A percentile compares a stretch with the other conserved stretches of the same genome.
phyloP scores from a whole-genome alignment of 345 rosid genomes.

The Crucihimalaya himalaica region DNA sequence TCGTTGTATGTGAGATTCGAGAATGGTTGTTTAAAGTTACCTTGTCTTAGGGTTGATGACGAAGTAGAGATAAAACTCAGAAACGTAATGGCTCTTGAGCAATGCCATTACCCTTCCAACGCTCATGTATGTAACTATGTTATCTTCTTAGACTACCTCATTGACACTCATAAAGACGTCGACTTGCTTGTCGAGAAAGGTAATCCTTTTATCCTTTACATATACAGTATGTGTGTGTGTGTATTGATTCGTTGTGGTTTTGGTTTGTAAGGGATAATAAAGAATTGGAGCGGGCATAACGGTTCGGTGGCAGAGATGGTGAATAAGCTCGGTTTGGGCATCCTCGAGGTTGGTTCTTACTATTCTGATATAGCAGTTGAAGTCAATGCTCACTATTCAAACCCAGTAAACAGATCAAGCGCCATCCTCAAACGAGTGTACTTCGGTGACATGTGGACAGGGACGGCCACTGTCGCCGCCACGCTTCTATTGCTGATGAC shows the following conservation, averaged over 20 bases:
- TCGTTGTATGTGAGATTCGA: neutral
- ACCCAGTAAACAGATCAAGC: neutral
- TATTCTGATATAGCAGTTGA: neutral
- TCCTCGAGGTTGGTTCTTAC: neutral
- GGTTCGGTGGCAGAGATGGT: conserved; percentile 3
- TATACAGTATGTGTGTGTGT: neutral
- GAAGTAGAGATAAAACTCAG: neutral
- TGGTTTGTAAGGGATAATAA: conserved; percentile 5
- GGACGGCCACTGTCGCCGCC: conserved; percentile 16
- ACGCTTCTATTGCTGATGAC: neutral
- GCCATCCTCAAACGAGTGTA: conserved; percentile 19
- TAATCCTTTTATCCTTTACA: neutral
- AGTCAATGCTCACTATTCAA: neutral
- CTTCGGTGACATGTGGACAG: conserved; percentile 5
- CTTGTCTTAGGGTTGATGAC: neutral
- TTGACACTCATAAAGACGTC: conserved; percentile 11
- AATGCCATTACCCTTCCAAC: neutral
- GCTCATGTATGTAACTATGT: neutral
- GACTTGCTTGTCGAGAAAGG: conserved; percentile 26
- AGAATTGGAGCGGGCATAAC: neutral
- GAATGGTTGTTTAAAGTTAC: neutral
- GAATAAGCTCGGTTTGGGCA: neutral
- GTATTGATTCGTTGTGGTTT: neutral
- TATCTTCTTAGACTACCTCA: conserved; percentile 12
- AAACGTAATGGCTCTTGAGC: conserved; percentile 8